phyloP scores from a whole-genome alignment of 2,329 filamentous ascomycete genomes.

The Colletotrichum spaethianum region DNA sequence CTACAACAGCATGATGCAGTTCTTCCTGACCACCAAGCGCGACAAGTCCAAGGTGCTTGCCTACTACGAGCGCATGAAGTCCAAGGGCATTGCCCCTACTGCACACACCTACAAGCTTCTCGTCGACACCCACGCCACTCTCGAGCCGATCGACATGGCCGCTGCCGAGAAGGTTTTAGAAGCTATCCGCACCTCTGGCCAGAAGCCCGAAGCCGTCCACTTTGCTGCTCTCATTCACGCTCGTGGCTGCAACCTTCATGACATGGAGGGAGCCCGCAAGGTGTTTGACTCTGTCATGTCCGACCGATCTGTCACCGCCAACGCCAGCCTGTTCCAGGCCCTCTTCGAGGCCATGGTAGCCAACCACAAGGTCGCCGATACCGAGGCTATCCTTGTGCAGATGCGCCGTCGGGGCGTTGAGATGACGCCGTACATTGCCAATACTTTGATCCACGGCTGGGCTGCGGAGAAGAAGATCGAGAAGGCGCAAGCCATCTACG shows the following conservation, averaged over 20 bases:
- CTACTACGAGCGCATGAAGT: conserved; percentile 96
- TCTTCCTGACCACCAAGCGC: conserved; percentile 97
- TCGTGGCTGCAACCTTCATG: conserved; percentile 92
- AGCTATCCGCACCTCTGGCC: conserved; percentile 80
- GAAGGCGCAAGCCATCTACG: conserved; percentile 85
- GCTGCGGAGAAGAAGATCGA: conserved; percentile 84
- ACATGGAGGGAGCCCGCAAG: conserved; percentile 85
- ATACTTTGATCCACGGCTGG: conserved; percentile 98
- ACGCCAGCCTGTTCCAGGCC: conserved; percentile 93
- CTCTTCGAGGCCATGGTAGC: conserved; percentile 98
- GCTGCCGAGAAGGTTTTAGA: conserved; percentile 89
- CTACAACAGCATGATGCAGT: conserved; percentile 99
- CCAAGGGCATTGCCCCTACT: conserved; percentile 88
- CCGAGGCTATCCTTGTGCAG: conserved; percentile 79
- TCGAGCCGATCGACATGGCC: conserved; percentile 90
- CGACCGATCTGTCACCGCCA: conserved; percentile 76
- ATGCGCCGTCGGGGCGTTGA: conserved; percentile 84
- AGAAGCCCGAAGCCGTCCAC: conserved; percentile 90
- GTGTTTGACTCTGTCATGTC: conserved; percentile 87
- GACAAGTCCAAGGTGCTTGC: conserved; percentile 93
- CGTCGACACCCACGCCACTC: conserved; percentile 93
- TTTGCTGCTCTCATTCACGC: conserved; percentile 97
- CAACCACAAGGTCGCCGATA: conserved; percentile 86
- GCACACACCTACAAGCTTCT: conserved; percentile 98
- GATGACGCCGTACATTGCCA: conserved; percentile 97